Evolutionary conservation across 2,329 filamentous ascomycete genomes (phyloP).

Genomic region (Ilyonectria destructans): DNA sequence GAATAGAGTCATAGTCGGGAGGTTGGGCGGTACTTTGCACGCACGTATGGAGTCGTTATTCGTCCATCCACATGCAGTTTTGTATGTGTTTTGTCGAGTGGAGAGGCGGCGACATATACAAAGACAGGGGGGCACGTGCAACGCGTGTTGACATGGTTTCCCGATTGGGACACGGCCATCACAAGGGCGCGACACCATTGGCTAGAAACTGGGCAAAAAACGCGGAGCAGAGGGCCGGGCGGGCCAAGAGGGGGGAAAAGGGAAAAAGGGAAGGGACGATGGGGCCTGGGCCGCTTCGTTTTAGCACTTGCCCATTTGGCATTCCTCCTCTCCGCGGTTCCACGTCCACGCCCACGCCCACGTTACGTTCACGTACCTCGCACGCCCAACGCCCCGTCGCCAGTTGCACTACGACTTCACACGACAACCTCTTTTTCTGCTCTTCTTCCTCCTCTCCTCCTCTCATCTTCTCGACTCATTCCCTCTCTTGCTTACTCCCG

Average conservation of each 20-base stretch:
- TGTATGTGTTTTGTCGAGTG: constrained; percentile 35
- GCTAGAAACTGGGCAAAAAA: constrained; percentile 44
- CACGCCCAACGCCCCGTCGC: constrained; percentile 41
- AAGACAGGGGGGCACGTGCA: constrained; percentile 47
- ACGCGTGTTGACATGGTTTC: constrained; percentile 57
- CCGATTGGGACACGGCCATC: constrained; percentile 50
- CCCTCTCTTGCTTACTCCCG: constrained; percentile 11
- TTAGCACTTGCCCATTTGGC: constrained; percentile 48
- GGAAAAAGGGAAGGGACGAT: constrained; percentile 46
- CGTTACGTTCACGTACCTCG: constrained; percentile 35
- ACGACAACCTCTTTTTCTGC: constrained; percentile 40
- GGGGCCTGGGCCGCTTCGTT: constrained; percentile 47
- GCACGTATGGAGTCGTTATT: constrained; percentile 28
- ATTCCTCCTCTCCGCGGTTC: constrained; percentile 46
- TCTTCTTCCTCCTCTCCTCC: constrained; percentile 30
- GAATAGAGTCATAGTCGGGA: constrained; percentile 29
- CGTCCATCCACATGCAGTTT: constrained; percentile 30
- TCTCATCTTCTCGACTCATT: constrained; percentile 22
- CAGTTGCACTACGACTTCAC: constrained; percentile 39
- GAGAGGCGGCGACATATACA: constrained; percentile 37
- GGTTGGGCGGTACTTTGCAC: constrained; percentile 32
- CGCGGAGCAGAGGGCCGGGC: constrained; percentile 47
- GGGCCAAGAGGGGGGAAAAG: constrained; percentile 32
- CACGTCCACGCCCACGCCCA: constrained; percentile 36
- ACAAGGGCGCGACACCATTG: constrained; percentile 54